Evolutionary conservation across 257 asterid genomes (phyloP).

Genomic region (Leptodermis oblonga): DNA sequence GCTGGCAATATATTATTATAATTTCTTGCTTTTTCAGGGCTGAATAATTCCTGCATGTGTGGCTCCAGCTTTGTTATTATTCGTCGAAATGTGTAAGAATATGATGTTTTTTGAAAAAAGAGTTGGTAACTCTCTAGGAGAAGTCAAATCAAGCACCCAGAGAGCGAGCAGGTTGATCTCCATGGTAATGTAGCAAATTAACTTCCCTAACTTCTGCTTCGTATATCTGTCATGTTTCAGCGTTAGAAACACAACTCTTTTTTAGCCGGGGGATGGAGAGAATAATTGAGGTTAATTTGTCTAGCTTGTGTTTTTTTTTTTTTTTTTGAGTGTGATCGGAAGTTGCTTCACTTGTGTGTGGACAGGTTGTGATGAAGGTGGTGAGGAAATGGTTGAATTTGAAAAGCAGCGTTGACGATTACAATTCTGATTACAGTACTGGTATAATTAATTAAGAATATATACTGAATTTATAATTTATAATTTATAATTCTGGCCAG

Average conservation of each 20-base stretch:
- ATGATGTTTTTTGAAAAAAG: too few relatives aligned
- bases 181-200: background rate
- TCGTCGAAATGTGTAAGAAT: background rate
- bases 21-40: background rate
- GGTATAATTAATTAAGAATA: too few relatives aligned
- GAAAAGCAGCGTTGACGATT: background rate
- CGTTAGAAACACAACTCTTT: too few relatives aligned
- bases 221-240: background rate
- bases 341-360: too few relatives aligned
- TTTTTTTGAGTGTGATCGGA: background rate
- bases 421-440: background rate
- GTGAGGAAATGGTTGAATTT: background rate
- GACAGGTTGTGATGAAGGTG: constrained; percentile 5
- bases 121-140: background rate
- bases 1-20: too few relatives aligned
- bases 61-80: too few relatives aligned
- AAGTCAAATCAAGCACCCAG: background rate
- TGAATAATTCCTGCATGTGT: background rate
- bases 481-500: background rate
- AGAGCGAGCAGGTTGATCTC: background rate
- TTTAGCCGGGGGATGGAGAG: too few relatives aligned
- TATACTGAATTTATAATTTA: background rate
- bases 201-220: background rate
- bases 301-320: too few relatives aligned
- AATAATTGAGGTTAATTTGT: too few relatives aligned